Evolutionary conservation across 768 basidiomycete species (phyloP).

Genomic region (Candolleomyces eurysporus): DNA sequence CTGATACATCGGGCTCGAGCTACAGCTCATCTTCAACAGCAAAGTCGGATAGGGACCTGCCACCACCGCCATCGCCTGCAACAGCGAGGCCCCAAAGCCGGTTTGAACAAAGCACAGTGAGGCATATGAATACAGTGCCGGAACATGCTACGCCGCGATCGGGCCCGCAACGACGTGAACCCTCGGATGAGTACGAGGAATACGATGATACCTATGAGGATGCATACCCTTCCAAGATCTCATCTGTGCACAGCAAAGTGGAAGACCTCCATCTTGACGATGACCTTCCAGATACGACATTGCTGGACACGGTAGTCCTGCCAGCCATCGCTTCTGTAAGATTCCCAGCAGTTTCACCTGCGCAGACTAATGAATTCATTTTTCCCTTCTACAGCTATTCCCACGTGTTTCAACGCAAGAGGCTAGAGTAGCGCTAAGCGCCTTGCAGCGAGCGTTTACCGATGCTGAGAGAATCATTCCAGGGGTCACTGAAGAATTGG

Average conservation of each 20-base stretch:
- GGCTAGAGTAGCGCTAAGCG: constrained; percentile 79
- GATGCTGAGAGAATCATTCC: constrained; percentile 96
- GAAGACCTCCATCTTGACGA: constrained; percentile 49
- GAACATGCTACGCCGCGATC: constrained; percentile 19
- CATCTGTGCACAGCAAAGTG: constrained; percentile 48
- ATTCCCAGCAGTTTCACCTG: constrained; percentile 7
- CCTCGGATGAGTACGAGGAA: constrained; percentile 66
- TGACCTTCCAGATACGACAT: constrained; percentile 78
- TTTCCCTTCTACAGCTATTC: constrained; percentile 61
- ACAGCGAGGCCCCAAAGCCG: constrained; percentile 15
- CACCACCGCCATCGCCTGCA: constrained; percentile 38
- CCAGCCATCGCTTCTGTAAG: constrained; percentile 95
- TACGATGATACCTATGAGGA: constrained; percentile 58
- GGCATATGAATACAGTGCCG: constrained; percentile 42
- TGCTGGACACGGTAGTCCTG: constrained; percentile 92
- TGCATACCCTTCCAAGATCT: constrained; percentile 43
- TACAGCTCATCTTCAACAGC: constrained; percentile 45
- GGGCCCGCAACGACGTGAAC: constrained; percentile 38
- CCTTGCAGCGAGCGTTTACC: constrained; percentile 88
- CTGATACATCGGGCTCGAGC: constrained; percentile 31
- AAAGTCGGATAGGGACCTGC: constrained; percentile 62
- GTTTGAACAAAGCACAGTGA: constrained; percentile 67
- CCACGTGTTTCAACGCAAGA: constrained; percentile 92
- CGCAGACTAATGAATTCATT: not conserved
- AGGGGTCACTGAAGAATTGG: constrained; percentile 88